phyloP scores from a whole-genome alignment of 176 grass and related monocot genomes.

The Metroxylon sagu region DNA sequence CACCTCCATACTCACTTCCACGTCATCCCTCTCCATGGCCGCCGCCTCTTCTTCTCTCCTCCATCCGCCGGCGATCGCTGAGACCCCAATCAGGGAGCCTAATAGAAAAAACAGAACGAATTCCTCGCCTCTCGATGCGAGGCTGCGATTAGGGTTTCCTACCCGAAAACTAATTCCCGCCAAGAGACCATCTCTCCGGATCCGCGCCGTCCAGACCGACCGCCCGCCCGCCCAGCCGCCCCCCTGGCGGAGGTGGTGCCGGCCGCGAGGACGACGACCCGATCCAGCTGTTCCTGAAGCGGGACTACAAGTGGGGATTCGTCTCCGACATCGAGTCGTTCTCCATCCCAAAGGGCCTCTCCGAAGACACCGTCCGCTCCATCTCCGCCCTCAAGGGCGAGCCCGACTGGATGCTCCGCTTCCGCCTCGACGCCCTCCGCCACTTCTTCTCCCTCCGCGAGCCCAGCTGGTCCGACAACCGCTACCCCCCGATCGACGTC shows the following conservation, averaged over 20 bases:
- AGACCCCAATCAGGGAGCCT: neutral
- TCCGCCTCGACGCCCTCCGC: constrained; percentile 67
- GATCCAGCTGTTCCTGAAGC: constrained; percentile 70
- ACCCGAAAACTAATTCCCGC: constrained; percentile 10
- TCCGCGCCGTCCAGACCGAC: too few relatives aligned
- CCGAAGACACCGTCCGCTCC: constrained; percentile 64
- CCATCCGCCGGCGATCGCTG: neutral
- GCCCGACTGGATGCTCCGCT: constrained; percentile 69
- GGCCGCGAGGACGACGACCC: constrained; percentile 42
- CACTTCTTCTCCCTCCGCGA: constrained; percentile 62
- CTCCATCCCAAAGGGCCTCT: constrained; percentile 85
- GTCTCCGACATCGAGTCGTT: constrained; percentile 89
- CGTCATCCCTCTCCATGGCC: constrained; percentile 17
- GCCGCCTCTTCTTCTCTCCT: constrained; percentile 31
- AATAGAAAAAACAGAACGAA: too few relatives aligned
- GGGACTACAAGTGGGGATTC: constrained; percentile 91
- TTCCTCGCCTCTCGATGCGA: neutral
- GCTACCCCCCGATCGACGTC: constrained; percentile 60
- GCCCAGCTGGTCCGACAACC: constrained; percentile 88
- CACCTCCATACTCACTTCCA: constrained; percentile 13
- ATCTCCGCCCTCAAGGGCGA: constrained; percentile 91
- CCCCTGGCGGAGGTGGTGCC: constrained; percentile 20
- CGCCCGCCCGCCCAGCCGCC: constrained; percentile 66
- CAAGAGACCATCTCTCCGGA: constrained; percentile 6
- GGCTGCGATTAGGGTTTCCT: neutral